A percentile compares a stretch with the other conserved stretches of the same genome.
Evolutionary conservation across 331 rosid genomes (phyloP).

Genomic region (Dryas integrifolia): DNA sequence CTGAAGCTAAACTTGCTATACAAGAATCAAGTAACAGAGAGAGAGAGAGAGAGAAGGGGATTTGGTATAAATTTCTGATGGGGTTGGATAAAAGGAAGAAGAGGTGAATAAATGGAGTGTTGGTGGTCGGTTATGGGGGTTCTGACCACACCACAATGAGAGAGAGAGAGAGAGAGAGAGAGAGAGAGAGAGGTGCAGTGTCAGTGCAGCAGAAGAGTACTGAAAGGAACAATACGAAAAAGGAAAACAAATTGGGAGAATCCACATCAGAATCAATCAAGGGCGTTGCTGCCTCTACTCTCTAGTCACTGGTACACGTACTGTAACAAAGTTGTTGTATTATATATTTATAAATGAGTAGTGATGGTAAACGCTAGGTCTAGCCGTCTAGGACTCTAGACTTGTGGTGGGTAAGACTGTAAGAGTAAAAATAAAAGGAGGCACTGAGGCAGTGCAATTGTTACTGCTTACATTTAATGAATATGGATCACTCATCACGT

Average conservation of each 20-base stretch:
- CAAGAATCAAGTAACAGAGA: slow-evolving; percentile 14
- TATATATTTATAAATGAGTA: no score
- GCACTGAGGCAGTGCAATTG: not conserved
- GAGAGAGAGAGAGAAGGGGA: slow-evolving; percentile 1
- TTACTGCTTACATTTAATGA: not conserved
- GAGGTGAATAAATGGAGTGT: slow-evolving; percentile 32
- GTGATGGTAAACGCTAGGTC: not conserved
- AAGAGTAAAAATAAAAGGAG: slow-evolving; percentile 17
- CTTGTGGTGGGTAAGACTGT: slow-evolving; percentile 9
- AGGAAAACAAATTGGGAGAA: slow-evolving; percentile 41
- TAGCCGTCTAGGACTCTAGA: no score
- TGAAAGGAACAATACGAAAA: slow-evolving; percentile 65
- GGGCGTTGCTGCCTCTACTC: no score
- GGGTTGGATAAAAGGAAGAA: slow-evolving; percentile 1
- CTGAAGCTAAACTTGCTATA: slow-evolving; percentile 17
- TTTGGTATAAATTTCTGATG: slow-evolving; percentile 6
- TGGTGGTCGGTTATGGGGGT: slow-evolving; percentile 19
- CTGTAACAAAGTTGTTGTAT: no score
- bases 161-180: not conserved
- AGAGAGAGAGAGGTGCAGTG: slow-evolving; percentile 27
- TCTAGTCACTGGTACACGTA: no score
- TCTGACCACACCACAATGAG: not conserved
- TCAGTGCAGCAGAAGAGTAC: slow-evolving; percentile 37
- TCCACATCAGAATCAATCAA: slow-evolving; percentile 30
- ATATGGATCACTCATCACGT: not conserved